These are phyloP conservation scores for Mallotus repandus DNA, from an alignment of 441 rosid genomes.

Conservation along the genomic window DNA sequence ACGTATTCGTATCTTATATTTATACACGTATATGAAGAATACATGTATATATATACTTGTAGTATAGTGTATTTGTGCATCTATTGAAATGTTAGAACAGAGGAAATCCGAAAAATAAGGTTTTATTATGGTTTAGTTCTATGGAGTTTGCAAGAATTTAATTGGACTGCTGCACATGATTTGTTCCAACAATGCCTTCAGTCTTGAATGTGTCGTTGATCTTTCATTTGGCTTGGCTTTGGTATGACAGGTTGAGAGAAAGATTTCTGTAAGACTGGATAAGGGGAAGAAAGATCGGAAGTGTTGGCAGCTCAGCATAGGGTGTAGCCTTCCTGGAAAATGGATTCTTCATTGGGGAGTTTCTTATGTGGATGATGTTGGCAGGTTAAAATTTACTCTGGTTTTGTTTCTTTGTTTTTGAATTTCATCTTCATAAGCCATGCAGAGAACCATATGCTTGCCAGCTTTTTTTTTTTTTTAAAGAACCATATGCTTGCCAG, in stretches of 20 bases:
- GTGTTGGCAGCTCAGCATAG: conserved; percentile 69
- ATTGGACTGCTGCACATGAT: too few species aligned
- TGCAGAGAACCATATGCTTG: neutral
- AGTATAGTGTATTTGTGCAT: neutral
- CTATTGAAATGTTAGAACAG: neutral
- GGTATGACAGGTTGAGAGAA: conserved; percentile 63
- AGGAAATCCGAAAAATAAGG: neutral
- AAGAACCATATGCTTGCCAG: too few species aligned
- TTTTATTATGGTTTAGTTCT: too few species aligned
- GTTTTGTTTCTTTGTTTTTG: conserved; percentile 6
- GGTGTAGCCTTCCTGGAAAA: conserved; percentile 81
- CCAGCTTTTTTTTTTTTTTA: too few species aligned
- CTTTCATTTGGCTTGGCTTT: conserved; percentile 22
- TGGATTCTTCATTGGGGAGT: conserved; percentile 99
- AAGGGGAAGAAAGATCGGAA: conserved; percentile 36
- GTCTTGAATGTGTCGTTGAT: conserved; percentile 12
- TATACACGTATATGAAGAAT: neutral
- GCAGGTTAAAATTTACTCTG: conserved; percentile 50
- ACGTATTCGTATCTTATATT: neutral
- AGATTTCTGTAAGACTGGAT: conserved; percentile 57
- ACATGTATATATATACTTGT: neutral
- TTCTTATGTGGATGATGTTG: conserved; percentile 59
- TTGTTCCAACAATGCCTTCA: too few species aligned
- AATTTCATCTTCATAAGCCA: conserved; percentile 1
- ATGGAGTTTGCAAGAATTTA: too few species aligned